phyloP scores from a whole-genome alignment of 495 filamentous ascomycete species.

The Trichoderma orchidacearum region DNA sequence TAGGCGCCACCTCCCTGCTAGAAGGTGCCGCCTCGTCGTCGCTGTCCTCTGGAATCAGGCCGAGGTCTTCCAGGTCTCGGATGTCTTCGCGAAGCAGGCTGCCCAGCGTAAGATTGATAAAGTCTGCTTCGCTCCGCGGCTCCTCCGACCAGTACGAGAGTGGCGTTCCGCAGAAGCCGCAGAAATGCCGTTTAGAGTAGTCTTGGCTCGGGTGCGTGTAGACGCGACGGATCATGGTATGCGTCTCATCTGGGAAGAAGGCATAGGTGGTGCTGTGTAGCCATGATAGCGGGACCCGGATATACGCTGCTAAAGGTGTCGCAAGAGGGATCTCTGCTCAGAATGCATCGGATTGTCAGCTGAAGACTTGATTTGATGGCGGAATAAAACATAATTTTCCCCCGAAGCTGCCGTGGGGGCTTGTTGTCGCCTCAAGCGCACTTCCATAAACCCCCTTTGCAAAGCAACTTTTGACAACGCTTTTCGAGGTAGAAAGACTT shows the following conservation, averaged over 20 bases:
- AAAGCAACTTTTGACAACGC: not conserved
- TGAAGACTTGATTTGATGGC: no score
- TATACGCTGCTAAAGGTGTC: slow-evolving; percentile 59
- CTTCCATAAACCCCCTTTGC: no score
- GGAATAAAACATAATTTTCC: no score
- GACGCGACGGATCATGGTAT: slow-evolving; percentile 51
- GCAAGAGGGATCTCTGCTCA: slow-evolving; percentile 48
- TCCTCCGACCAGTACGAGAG: slow-evolving; percentile 69
- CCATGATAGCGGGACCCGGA: slow-evolving; percentile 67
- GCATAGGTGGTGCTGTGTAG: slow-evolving; percentile 58
- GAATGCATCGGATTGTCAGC: not conserved
- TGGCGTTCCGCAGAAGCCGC: slow-evolving; percentile 78
- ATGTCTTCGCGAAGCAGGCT: slow-evolving; percentile 55
- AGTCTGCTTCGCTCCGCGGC: slow-evolving; percentile 53
- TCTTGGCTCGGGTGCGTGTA: slow-evolving; percentile 50
- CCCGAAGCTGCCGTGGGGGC: no score
- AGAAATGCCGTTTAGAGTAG: slow-evolving; percentile 60
- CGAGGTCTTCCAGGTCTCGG: slow-evolving; percentile 50
- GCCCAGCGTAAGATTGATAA: slow-evolving; percentile 60
- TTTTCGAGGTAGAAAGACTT: slow-evolving; percentile 15
- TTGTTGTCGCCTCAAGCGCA: no score
- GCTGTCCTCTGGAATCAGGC: slow-evolving; percentile 37
- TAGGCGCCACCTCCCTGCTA: not conserved
- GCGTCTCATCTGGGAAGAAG: slow-evolving; percentile 67
- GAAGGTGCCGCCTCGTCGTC: slow-evolving; percentile 16